These are phyloP conservation scores for Holtermanniella nyarrowii DNA, from an alignment of 768 basidiomycete genomes.

Conservation along the genomic window DNA sequence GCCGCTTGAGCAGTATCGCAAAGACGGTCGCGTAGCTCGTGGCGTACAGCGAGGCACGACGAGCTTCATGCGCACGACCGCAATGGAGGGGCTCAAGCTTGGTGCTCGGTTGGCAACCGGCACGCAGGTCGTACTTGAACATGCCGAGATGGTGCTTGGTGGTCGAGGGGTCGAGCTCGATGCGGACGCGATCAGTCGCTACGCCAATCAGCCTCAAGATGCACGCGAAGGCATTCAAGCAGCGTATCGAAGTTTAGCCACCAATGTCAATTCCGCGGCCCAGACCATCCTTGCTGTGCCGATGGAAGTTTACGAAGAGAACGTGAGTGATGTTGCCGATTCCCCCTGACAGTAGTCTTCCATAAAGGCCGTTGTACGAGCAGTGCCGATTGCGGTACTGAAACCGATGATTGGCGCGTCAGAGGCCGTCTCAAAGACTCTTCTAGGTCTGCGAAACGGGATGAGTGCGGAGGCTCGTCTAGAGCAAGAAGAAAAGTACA, in stretches of 20 bases:
- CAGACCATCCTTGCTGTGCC: slow-evolving; percentile 97
- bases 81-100: slow-evolving; percentile 87
- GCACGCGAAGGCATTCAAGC: slow-evolving; percentile 77
- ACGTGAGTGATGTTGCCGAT: slow-evolving; percentile 49
- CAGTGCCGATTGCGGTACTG: slow-evolving; percentile 92
- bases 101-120: slow-evolving; percentile 91
- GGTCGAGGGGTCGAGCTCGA: slow-evolving; percentile 51
- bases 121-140: slow-evolving; percentile 93
- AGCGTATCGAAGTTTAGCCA: slow-evolving; percentile 79
- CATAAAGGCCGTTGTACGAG: slow-evolving; percentile 85
- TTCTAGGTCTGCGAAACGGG: slow-evolving; percentile 85
- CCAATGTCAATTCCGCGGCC: slow-evolving; percentile 83
- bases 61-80: slow-evolving; percentile 86
- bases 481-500: slow-evolving; percentile 91
- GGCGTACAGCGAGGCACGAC: slow-evolving; percentile 91
- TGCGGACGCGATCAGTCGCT: slow-evolving; percentile 51
- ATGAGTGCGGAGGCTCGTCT: slow-evolving; percentile 72
- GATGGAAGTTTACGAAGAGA: slow-evolving; percentile 97
- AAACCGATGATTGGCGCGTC: slow-evolving; percentile 97
- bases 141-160: slow-evolving; percentile 82
- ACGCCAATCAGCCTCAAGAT: slow-evolving; percentile 79
- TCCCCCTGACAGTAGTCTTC: slow-evolving; percentile 54
- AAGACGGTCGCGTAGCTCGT: slow-evolving; percentile 82
- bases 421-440: slow-evolving; percentile 90
- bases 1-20: slow-evolving; percentile 94